Evolutionary conservation across 2,329 filamentous ascomycete genomes (phyloP), one percentile per base, ranked within the genome.

Genomic region (Stagonosporopsis cucurbitacearum): DNA sequence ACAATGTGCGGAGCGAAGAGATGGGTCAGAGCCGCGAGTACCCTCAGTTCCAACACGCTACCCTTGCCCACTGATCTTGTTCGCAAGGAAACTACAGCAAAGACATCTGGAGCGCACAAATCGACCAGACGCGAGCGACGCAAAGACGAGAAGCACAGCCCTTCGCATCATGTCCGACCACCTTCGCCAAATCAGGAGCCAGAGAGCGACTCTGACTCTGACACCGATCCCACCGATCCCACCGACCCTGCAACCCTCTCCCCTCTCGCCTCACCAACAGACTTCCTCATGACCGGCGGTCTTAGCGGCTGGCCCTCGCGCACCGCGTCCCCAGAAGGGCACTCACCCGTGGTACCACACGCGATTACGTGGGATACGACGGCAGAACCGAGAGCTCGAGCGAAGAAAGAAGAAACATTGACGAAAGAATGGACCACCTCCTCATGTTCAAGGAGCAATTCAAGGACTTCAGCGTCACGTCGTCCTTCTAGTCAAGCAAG

Each of bases 221-320:
- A n/a, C 12, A 3, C 25, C 26, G 26, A 43, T 3, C 12, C 20
- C 13, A 19, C 25, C 15, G 7, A 36, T 19, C 11, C 13, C 12
- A 3, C 25, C 26, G 26, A 43, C 6, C 12, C 20, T 9, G 23
- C 25, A 20, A 5, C 32, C 12, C n/a, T 20, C 41, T 19, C 19
- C 8, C 36, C 49, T 23, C 17, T 54, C 2, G 45, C 50, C 6
- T 64, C 66, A 7, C 63, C 64, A 6, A 68, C 64, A 1, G 43
- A 39, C 1, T 69, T 68, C 47, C 59, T 68, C 55, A 65, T 68
- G 59, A 68, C 61, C 0, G 65, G 67, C 8, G 63, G 57, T 15
- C 46, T 49, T 28, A 58, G 46, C 17, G 59, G 57, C 2, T 63
- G 60, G 62, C 54, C 58, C 20, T 57, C 58, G 11, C 46, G 42